Evolutionary conservation across 2,329 filamentous ascomycete genomes (phyloP).

Genomic region (Colletotrichum lindemuthianum): DNA sequence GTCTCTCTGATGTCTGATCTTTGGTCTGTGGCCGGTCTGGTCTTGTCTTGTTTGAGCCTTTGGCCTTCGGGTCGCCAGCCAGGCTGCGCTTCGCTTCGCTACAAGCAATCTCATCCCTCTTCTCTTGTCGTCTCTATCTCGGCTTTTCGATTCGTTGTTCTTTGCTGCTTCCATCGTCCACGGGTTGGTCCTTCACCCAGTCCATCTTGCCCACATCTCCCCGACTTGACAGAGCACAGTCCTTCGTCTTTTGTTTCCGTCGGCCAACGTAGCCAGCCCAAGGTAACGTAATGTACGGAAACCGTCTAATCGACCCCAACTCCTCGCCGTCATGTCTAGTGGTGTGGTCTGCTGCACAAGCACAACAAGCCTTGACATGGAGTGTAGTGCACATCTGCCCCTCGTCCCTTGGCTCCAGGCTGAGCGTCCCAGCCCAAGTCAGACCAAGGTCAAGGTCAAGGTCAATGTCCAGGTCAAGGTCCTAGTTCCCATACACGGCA

Average conservation of each 20-base stretch:
- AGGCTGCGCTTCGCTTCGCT: not conserved
- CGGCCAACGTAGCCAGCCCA: too few species aligned
- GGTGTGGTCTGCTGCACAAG: constrained; percentile 7
- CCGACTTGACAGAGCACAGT: constrained; percentile 2
- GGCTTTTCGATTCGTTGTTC: constrained; percentile 14
- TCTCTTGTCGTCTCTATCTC: constrained; percentile 29
- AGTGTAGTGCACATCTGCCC: not conserved
- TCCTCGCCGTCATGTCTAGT: not conserved
- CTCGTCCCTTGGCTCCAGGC: not conserved
- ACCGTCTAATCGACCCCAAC: too few species aligned
- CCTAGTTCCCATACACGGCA: constrained; percentile 13
- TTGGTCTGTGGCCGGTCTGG: not conserved
- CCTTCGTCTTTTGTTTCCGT: not conserved
- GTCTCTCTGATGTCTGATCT: not conserved
- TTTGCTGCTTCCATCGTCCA: not conserved
- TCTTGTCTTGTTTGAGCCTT: constrained; percentile 10
- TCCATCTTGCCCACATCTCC: not conserved
- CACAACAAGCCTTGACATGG: constrained; percentile 12
- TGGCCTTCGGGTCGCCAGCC: not conserved
- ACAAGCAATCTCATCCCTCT: constrained; percentile 33
- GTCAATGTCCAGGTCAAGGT: not conserved
- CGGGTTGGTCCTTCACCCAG: not conserved
- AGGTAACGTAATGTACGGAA: too few species aligned
- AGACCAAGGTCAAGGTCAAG: too few species aligned
- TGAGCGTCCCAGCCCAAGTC: too few species aligned